Base-by-base conservation (phyloP, 148 eudicot species). In the Chenopodium berlandieri region DNA sequence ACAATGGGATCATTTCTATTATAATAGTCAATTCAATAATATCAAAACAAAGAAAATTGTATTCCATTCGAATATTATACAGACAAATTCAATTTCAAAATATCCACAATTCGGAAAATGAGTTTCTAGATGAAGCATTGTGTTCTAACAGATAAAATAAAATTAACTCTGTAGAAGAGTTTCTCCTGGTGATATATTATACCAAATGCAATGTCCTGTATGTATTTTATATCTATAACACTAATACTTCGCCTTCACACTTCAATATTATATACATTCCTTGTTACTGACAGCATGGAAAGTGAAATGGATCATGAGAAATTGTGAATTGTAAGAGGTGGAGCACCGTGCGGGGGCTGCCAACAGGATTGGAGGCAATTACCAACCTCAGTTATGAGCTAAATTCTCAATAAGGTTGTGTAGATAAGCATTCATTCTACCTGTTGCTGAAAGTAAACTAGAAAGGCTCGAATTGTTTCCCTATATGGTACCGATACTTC, bases 391-490 rank as follows among this genome's bases (percentile, higher is more conserved):
- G 62, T 17, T 14, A 56, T 16, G 66, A 62, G 71, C 3, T 27
- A 40, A 48, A 23, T 69, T 31, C 46, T 73, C 11, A 65, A 64
- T 17, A 65, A 19, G 16, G 46, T 31, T 50, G 47, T 74, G 22
- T 14, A 20, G 25, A 65, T 64, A 40, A 54, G 34, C 78, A 58
- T 37, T 46, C 44, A 46, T 44, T 71, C 50, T 86, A 96, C 99
- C 97, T 96, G 97, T 84, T 91, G 86, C 90, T 94, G 99, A 87
- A 96, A 96, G 85, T 89, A 96, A 76, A 84, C 95, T 84, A 96
- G 85, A 85, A 96, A 94, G 30, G 97, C 81, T 54, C 98, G 86
- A 84, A 96, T 96, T 12, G 97, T 92, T 88, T 96, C 99, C 83
- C 94, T 88, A 77, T 96, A 96, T 70, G 99, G 95, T 77, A 89